Evolutionary conservation across 768 basidiomycete genomes (phyloP).

Genomic region (Cystobasidiopsis lactophilus): DNA sequence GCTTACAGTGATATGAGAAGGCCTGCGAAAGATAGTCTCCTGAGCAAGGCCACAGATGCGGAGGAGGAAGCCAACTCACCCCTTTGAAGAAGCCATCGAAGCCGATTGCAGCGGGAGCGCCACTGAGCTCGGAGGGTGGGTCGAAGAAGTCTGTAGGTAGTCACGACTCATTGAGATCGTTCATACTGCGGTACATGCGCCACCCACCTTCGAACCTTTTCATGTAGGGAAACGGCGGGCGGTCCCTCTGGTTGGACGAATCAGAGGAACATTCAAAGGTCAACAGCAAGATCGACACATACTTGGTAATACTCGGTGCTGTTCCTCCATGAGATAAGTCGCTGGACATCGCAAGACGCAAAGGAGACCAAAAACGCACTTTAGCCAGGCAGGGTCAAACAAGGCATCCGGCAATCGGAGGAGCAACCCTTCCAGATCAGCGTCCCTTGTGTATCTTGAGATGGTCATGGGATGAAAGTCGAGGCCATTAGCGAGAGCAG

Average conservation of each 20-base stretch:
- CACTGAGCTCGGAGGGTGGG: conserved; percentile 46
- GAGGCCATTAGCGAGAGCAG: conserved; percentile 67
- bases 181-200: not conserved
- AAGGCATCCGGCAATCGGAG: conserved; percentile 81
- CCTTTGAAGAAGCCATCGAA: conserved; percentile 93
- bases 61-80: conserved; percentile 18
- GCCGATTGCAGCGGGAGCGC: conserved; percentile 65
- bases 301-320: conserved; percentile 7
- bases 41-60: too few species aligned
- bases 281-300: not conserved
- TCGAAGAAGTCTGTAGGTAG: conserved; percentile 78
- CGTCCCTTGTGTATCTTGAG: conserved; percentile 71
- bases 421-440: conserved; percentile 56
- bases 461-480: conserved; percentile 98
- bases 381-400: conserved; percentile 92
- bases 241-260: conserved; percentile 64
- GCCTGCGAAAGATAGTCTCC: not conserved
- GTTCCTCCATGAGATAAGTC: too few species aligned
- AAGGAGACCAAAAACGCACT: conserved; percentile 23
- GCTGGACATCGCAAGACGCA: not conserved
- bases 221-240: conserved; percentile 88
- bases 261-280: conserved; percentile 27
- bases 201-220: conserved; percentile 36
- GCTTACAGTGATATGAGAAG: conserved; percentile 10
- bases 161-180: conserved; percentile 22